Conservation (phyloP, 1,284 basidiomycete species). For the Apiotrichum akiyoshidainum region DNA sequence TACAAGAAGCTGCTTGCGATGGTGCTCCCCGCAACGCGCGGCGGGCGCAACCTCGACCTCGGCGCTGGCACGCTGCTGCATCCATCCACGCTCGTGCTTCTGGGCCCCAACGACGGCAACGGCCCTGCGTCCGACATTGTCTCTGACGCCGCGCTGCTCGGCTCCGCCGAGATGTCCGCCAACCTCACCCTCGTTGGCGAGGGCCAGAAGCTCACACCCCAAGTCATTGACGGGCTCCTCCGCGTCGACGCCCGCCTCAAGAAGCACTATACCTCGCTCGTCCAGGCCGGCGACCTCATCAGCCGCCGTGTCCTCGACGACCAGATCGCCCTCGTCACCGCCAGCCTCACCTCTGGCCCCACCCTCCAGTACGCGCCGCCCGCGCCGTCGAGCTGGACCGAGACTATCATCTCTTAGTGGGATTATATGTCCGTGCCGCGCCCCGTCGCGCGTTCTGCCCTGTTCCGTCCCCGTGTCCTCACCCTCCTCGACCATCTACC, state of each 20-base stretch:
- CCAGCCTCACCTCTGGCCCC: constrained; percentile 7
- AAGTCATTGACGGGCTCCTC: constrained; percentile 47
- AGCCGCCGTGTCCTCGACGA: constrained; percentile 48
- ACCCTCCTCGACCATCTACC: background rate
- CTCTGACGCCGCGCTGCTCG: constrained; percentile 36
- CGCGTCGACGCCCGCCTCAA: constrained; percentile 52
- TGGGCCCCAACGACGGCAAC: constrained; percentile 1
- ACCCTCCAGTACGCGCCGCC: constrained; percentile 3
- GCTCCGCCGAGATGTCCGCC: constrained; percentile 33
- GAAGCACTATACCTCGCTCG: constrained; percentile 49
- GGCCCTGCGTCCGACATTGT: constrained; percentile 16
- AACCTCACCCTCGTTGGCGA: constrained; percentile 41
- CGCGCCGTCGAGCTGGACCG: constrained; percentile 1
- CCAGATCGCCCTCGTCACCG: constrained; percentile 39
- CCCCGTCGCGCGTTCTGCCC: background rate
- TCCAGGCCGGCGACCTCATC: constrained; percentile 50
- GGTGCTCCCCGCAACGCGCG: constrained; percentile 24
- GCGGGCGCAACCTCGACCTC: constrained; percentile 7
- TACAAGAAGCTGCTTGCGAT: constrained; percentile 51
- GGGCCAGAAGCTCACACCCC: constrained; percentile 45
- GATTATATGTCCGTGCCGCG: background rate
- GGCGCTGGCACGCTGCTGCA: constrained; percentile 30
- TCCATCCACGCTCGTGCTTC: constrained; percentile 33
- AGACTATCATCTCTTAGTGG: background rate
- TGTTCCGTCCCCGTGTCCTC: background rate